A percentile compares a stretch with the other conserved stretches of the same genome.
Evolutionary conservation across 2,329 filamentous ascomycete genomes (phyloP).

Genomic region (Phaeosphaeriaceae sp.): DNA sequence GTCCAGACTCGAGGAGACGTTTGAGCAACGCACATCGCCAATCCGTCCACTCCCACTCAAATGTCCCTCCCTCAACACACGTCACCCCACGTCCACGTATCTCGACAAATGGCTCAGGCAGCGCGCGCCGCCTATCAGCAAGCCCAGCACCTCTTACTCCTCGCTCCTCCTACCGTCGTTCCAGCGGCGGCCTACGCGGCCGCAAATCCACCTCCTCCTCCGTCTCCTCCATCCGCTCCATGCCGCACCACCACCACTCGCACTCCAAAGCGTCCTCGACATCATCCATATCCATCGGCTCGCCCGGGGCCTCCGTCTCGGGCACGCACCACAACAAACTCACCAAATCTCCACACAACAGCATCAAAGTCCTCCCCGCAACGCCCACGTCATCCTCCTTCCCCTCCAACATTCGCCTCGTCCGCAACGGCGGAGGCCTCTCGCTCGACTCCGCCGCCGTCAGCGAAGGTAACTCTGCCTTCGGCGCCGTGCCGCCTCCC

Average conservation of each 20-base stretch:
- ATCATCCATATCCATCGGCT: conserved; percentile 73
- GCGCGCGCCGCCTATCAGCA: conserved; percentile 70
- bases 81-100: conserved; percentile 50
- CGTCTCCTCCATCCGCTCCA: conserved; percentile 88
- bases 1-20: conserved; percentile 42
- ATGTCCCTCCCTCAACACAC: conserved; percentile 47
- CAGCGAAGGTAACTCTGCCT: conserved; percentile 52
- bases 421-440: conserved; percentile 61
- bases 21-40: conserved; percentile 44
- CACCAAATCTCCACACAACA: conserved; percentile 80
- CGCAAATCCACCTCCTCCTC: conserved; percentile 96
- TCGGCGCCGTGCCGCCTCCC: conserved; percentile 64
- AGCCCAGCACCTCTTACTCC: conserved; percentile 90
- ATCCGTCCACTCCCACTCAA: conserved; percentile 47
- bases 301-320: conserved; percentile 54
- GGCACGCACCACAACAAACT: conserved; percentile 61
- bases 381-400: conserved; percentile 78
- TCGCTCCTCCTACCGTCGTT: conserved; percentile 81
- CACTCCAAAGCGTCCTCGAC: conserved; percentile 96
- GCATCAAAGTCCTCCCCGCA: conserved; percentile 89
- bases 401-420: conserved; percentile 84
- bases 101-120: conserved; percentile 50
- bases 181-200: conserved; percentile 82
- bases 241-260: conserved; percentile 75
- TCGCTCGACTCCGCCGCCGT: conserved; percentile 44